Evolutionary conservation across 306 rosid species (phyloP), one percentile per base, ranked within the genome.

Genomic region (Quercus berberidifolia): DNA sequence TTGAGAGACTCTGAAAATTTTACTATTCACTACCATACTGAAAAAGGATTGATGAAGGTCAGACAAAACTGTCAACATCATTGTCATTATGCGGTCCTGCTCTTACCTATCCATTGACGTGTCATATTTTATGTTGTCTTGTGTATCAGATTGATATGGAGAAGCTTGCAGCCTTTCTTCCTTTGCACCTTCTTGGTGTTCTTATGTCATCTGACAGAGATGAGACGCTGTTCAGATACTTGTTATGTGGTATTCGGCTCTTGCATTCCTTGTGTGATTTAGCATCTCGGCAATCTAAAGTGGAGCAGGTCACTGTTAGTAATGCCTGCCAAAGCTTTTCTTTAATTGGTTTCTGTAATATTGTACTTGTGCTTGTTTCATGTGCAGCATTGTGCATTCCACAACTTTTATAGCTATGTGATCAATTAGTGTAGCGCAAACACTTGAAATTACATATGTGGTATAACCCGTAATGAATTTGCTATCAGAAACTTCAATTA

Each of bases 211-310:
- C 92, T 73, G 83, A 86, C 38, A 86, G 82, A 82, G 85, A 89
- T 75, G 99, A 90, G 82, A 83, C 86, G 51, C 26, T 76, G 78
- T 86, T 83, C 80, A 92, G 78, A 81, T 90, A 92, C 87, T 83
- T 92, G 80, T 76, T 89, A 76, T 77, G 91, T 82, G 97, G 97
- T 33, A 80, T 90, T 74, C 93, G 97, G 64, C 92, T 94, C 57
- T 86, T 94, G 90, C 92, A 94, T 80, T 86, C 99, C 86, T 85
- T 91, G 80, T 94, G 92, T 79, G 99, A 94, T 79, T 89, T 94
- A 86, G 93, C 99, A 43, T 86, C 91, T 83, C 92, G 95, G 59
- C 87, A 88, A 86, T 73, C 97, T 74, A 92, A 89, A 84, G 86
- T 94, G 15, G 97, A 92, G 78, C 97, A 94, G 99, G 99, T 94